Evolutionary conservation across 108 stramenopile genomes (phyloP), one percentile per base, ranked within the genome.

Genomic region (Cyclotella baltica): DNA sequence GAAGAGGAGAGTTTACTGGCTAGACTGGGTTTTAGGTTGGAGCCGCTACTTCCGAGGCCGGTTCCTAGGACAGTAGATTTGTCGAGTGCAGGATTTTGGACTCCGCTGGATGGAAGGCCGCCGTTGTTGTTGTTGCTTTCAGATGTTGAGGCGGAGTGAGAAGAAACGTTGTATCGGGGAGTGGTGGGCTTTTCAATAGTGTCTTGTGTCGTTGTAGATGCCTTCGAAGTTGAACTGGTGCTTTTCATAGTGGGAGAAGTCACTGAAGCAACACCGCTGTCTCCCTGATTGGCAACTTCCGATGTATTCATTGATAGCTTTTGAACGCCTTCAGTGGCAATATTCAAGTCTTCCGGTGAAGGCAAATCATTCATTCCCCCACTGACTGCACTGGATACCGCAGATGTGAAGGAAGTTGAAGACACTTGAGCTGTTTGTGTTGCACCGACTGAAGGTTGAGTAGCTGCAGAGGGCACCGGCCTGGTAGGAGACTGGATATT

Each of bases 71-170:
- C 18, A n/a, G 37, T 23, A 37, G 50, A 30, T 23, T 40, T 67
- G 22, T 51, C 46, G 31, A 67, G 40, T 51, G 13, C 8, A 29
- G 48, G 19, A 20, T 52, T 10, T 4, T 20, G 10, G 51, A 52
- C 67, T 67, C 67, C 67, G 22, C 50, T 52, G 16, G 67, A 35
- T 19, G 48, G 67, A 6, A 67, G 67, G 48, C 67, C 67, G 3
- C 67, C 64, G 47, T 11, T 25, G 3, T 57, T 53, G 46, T 2
- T 33, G 0, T 59, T 57, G 65, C 0, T 62, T 25, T 66, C 29
- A 19, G 28, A 15, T 10, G 56, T 62, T 20, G 30, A 43, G 30
- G 29, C 18, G 2, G 57, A 30, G 29, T 58, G 57, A 19, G 59
- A 61, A 3, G 33, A 11, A 34, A 13, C 43, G 23, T 23, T 40